Base-by-base conservation (phyloP, 805 yeast species). In the Schwanniomyces sp. region DNA sequence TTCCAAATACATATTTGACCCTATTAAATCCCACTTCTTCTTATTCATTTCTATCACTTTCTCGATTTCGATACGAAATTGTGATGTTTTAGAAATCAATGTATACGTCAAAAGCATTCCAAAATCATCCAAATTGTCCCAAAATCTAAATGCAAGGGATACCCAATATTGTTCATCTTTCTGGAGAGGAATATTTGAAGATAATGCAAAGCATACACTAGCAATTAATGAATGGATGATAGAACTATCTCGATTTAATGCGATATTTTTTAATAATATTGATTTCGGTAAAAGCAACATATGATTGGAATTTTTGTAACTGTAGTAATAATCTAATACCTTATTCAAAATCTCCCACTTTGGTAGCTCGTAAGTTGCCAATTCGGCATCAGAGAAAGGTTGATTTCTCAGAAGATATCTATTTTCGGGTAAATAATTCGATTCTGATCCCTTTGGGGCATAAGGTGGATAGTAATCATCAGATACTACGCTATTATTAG, bases 151-250 rank as follows among this genome's bases (percentile, higher is more conserved):
- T 27, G 53, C 54, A 2, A 52, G 52, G 14, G 42, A 46, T 12
- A 64, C 44, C 69, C 70, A 66, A 34, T 45, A 46, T 4, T 43
- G 26, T 34, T 64, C 66, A 38, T 53, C 54, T 16, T 26, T 29
- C 11, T 34, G 21, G 6, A 40, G 8, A 14, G 7, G 38, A 5
- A 50, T 44, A 10, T 47, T 47, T n/a, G 49, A 41, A 27, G 49
- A 48, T 7, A 39, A 24, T 9, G 52, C 38, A n/a, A 44, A 39
- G 39, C 63, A 58, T 21, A 63, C 54, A 6, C 45, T 53, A 10
- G 67, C 56, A 27, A 66, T 52, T 2, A 66, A 49, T 9, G 65
- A 62, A 42, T 65, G 69, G 12, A 62, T 45, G 3, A 65, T 43
- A 0, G 69, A 53, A 14, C 61, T 43, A 21, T 63, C 65, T 5